Conservation (phyloP, 163 green algal genomes). For the Scenedesmus sp. region DNA sequence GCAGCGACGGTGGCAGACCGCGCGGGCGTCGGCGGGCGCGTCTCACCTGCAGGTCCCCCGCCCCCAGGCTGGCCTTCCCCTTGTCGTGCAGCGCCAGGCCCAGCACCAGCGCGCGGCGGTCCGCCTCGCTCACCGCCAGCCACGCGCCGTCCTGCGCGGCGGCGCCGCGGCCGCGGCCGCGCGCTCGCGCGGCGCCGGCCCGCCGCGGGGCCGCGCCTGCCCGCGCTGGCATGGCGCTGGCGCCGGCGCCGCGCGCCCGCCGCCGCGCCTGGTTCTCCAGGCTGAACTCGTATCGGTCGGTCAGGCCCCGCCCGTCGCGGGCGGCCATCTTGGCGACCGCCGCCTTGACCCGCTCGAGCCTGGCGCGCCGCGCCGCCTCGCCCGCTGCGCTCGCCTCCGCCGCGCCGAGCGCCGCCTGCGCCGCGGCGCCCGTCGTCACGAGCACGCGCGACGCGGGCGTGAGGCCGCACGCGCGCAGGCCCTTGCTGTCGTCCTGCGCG, state of each 20-base stretch:
- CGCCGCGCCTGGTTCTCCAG: constrained; percentile 61
- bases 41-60: neutral
- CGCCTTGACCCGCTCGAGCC: constrained; percentile 48
- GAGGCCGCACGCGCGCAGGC: constrained; percentile 50
- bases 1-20: neutral
- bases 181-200: neutral
- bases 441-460: constrained; percentile 49
- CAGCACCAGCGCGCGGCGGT: constrained; percentile 57
- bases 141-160: constrained; percentile 8
- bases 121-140: constrained; percentile 46
- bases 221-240: no score
- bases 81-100: constrained; percentile 67
- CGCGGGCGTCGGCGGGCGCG: no score
- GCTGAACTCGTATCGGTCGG: constrained; percentile 50
- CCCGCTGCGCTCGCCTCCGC: constrained; percentile 34
- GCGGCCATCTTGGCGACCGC: constrained; percentile 19
- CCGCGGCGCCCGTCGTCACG: constrained; percentile 42
- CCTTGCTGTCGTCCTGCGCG: constrained; percentile 52
- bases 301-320: constrained; percentile 33
- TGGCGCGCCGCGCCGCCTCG: neutral
- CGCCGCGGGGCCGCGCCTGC: no score
- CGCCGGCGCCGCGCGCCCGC: no score
- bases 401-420: neutral
- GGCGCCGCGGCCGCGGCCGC: neutral
- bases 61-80: constrained; percentile 45